Percentiles rank a stretch among this genome's conserved stretches.
Evolutionary conservation across 108 stramenopile genomes (phyloP).

Genomic region (Epipyxis sp.): DNA sequence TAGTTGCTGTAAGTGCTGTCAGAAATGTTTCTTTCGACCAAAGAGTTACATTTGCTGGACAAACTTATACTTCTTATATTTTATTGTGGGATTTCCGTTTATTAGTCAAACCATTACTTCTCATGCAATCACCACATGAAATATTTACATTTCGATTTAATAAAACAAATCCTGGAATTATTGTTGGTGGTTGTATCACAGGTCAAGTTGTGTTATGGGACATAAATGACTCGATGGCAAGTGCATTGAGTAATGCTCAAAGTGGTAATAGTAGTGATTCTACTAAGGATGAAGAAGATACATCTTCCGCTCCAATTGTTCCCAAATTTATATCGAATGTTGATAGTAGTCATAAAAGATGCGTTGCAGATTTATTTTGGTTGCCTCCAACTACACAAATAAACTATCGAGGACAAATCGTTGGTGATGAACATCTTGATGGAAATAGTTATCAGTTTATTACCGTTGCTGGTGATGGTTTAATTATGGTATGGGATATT

Average conservation of each 20-base stretch:
- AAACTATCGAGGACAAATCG: conserved; percentile 53
- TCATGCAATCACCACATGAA: conserved; percentile 59
- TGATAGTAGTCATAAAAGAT: conserved; percentile 52
- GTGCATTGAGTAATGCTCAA: neutral
- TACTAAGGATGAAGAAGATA: conserved; percentile 1
- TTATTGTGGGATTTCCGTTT: conserved; percentile 63
- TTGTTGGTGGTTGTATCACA: conserved; percentile 51
- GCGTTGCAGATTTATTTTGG: conserved; percentile 57
- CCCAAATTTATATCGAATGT: conserved; percentile 46
- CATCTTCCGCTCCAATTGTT: neutral
- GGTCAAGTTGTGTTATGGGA: conserved; percentile 64
- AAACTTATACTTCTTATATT: conserved; percentile 45
- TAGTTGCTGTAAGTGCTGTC: conserved; percentile 53
- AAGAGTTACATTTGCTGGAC: conserved; percentile 47
- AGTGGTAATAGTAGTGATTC: neutral
- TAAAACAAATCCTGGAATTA: conserved; percentile 50
- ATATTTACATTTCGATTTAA: conserved; percentile 57
- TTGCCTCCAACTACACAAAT: conserved; percentile 50
- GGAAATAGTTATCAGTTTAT: conserved; percentile 57
- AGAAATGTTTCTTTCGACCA: conserved; percentile 57
- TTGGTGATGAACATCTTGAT: conserved; percentile 43
- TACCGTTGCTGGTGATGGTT: conserved; percentile 60
- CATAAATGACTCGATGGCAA: conserved; percentile 36
- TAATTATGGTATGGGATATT: conserved; percentile 60
- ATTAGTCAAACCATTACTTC: conserved; percentile 56